Evolutionary conservation across 768 basidiomycete species (phyloP).

Genomic region (Suillus brevipes): DNA sequence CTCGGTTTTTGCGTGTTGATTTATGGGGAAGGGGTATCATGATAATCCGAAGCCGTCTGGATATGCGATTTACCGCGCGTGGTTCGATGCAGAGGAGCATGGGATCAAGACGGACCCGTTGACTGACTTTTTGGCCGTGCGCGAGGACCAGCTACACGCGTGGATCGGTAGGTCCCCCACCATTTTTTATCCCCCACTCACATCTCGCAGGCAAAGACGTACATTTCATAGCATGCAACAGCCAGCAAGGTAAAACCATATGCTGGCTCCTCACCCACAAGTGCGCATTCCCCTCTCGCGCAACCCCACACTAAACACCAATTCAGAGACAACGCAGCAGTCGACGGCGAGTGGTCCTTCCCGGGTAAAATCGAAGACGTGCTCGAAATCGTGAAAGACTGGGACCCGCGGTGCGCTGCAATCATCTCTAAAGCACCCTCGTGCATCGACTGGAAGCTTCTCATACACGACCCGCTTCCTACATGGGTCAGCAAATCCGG

Average conservation of each 20-base stretch:
- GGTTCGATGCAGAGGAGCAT: constrained; percentile 21
- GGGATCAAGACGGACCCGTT: constrained; percentile 22
- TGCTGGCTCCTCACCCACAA: constrained; percentile 25
- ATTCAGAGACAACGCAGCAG: constrained; percentile 22
- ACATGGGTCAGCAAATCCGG: constrained; percentile 36
- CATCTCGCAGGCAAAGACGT: constrained; percentile 14
- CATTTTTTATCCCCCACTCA: not conserved
- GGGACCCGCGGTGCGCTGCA: constrained; percentile 28
- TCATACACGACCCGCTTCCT: constrained; percentile 37
- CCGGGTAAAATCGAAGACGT: constrained; percentile 26
- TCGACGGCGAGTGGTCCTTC: constrained; percentile 21
- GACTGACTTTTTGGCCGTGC: constrained; percentile 14
- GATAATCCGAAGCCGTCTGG: constrained; percentile 25
- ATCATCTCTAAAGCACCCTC: constrained; percentile 24
- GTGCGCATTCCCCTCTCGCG: constrained; percentile 5
- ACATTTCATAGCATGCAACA: constrained; percentile 18
- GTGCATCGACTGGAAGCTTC: constrained; percentile 41
- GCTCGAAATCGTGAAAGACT: constrained; percentile 21
- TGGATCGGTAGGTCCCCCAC: constrained; percentile 21
- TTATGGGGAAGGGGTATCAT: constrained; percentile 16
- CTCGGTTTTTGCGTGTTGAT: too few relatives aligned
- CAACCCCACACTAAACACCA: not conserved
- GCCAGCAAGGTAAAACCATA: constrained; percentile 13
- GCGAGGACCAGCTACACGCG: constrained; percentile 15
- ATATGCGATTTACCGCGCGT: constrained; percentile 27